These are phyloP conservation scores for Solanum appendiculatum DNA, from an alignment of 257 asterid species.

Conservation along the genomic window DNA sequence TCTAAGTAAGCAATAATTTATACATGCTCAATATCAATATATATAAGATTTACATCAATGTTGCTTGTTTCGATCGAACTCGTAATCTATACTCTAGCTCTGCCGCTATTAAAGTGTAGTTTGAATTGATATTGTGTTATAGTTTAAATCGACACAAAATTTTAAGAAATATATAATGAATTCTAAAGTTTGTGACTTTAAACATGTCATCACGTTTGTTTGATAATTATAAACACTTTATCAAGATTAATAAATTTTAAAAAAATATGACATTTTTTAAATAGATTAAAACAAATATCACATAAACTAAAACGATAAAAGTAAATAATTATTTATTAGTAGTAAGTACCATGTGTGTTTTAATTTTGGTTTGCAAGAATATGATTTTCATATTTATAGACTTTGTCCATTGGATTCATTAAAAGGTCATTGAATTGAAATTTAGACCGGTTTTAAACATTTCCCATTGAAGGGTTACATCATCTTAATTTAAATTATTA, in stretches of 20 bases:
- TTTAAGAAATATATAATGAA: not conserved
- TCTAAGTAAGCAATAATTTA: not conserved
- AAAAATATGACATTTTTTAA: not conserved
- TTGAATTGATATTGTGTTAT: not conserved
- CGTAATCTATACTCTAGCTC: not conserved
- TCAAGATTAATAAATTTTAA: not conserved
- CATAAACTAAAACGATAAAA: not conserved
- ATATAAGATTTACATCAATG: not conserved
- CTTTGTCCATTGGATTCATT: not conserved
- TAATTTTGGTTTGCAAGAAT: not conserved
- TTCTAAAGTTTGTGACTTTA: not conserved
- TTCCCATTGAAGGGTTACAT: not conserved
- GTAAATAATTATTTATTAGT: not conserved
- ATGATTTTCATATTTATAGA: not conserved
- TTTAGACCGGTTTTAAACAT: not conserved
- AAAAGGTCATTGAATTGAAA: not conserved
- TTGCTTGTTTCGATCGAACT: not conserved
- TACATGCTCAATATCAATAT: not conserved
- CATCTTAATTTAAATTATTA: not conserved
- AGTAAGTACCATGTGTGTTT: not conserved
- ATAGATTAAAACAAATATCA: not conserved
- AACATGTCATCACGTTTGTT: not conserved
- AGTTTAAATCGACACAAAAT: not conserved
- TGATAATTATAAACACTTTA: not conserved
- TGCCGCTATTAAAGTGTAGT: not conserved